phyloP scores from a whole-genome alignment of 2,329 filamentous ascomycete species.

The Remersonia thermophila region DNA sequence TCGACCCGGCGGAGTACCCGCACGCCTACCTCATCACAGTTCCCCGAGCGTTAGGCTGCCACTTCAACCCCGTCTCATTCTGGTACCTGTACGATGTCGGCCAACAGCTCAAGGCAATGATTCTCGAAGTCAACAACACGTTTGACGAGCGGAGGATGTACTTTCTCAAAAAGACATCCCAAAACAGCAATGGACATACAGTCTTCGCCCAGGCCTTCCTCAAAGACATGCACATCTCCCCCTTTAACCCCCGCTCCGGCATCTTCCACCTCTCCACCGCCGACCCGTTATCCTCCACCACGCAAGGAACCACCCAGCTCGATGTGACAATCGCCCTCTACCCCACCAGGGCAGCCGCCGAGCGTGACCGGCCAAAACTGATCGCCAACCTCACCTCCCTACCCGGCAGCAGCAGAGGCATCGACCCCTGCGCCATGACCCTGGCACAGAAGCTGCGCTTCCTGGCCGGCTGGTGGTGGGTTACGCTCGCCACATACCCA shows the following conservation, averaged over 20 bases:
- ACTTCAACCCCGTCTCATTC: slow-evolving; percentile 66
- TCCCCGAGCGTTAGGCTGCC: slow-evolving; percentile 54
- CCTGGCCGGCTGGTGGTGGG: slow-evolving; percentile 50
- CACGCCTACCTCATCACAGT: slow-evolving; percentile 61
- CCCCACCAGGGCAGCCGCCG: no score
- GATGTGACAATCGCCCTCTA: slow-evolving; percentile 48
- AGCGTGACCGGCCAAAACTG: slow-evolving; percentile 43
- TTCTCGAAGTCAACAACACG: slow-evolving; percentile 66
- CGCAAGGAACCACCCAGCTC: slow-evolving; percentile 31
- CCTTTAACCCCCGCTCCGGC: slow-evolving; percentile 54
- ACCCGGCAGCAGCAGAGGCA: slow-evolving; percentile 27
- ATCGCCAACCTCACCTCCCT: slow-evolving; percentile 46
- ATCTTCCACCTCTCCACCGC: slow-evolving; percentile 37
- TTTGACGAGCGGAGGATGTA: slow-evolving; percentile 62
- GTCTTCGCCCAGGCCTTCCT: slow-evolving; percentile 41
- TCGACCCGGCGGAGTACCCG: slow-evolving; percentile 48
- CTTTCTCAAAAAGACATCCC: slow-evolving; percentile 33
- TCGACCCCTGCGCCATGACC: slow-evolving; percentile 37
- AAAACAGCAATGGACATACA: background rate
- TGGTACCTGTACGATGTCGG: slow-evolving; percentile 61
- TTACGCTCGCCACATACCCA: slow-evolving; percentile 53
- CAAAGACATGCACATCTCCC: slow-evolving; percentile 68
- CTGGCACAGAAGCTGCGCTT: slow-evolving; percentile 33
- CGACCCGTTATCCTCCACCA: slow-evolving; percentile 32
- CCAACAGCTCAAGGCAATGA: slow-evolving; percentile 47